A percentile compares a stretch with the other conserved stretches of the same genome.
Conservation (phyloP, 1,284 basidiomycete species). For the Cystobasidium sp. region DNA sequence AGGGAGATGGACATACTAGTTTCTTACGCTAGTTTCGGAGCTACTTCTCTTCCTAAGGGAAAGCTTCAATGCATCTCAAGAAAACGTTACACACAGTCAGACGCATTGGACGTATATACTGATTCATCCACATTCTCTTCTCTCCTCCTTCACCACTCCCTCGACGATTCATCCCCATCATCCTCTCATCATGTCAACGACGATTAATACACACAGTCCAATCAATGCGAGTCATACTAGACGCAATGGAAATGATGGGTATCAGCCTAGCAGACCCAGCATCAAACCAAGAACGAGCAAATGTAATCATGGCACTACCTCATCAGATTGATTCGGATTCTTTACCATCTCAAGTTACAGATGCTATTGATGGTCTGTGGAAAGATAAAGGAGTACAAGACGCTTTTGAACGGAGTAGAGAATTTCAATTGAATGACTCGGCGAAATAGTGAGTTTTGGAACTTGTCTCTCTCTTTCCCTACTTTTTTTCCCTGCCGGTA, state of each 20-base stretch:
- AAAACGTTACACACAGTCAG: too few species aligned
- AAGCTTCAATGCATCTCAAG: too few species aligned
- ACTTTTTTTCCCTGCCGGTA: too few species aligned
- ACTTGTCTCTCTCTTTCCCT: neutral
- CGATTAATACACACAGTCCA: constrained; percentile 44
- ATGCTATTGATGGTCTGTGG: constrained; percentile 86
- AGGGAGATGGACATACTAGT: neutral
- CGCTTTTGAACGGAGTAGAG: constrained; percentile 80
- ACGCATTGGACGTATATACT: too few species aligned
- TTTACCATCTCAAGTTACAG: constrained; percentile 76
- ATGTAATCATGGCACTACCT: constrained; percentile 78
- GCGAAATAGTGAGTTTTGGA: constrained; percentile 76
- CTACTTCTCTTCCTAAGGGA: too few species aligned
- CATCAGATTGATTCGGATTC: constrained; percentile 81
- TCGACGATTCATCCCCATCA: too few species aligned
- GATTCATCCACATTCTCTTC: too few species aligned
- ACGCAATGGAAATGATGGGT: constrained; percentile 80
- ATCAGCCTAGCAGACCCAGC: constrained; percentile 66
- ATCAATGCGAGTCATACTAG: constrained; percentile 67
- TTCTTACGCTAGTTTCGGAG: too few species aligned
- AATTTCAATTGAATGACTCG: constrained; percentile 96
- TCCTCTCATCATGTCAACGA: too few species aligned
- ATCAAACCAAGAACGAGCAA: constrained; percentile 72
- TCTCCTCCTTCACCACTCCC: too few species aligned
- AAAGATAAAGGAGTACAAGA: constrained; percentile 81